These are phyloP conservation scores for Cryptococcus amylolentus DNA, from an alignment of 1,284 basidiomycete species.

Conservation along the genomic window DNA sequence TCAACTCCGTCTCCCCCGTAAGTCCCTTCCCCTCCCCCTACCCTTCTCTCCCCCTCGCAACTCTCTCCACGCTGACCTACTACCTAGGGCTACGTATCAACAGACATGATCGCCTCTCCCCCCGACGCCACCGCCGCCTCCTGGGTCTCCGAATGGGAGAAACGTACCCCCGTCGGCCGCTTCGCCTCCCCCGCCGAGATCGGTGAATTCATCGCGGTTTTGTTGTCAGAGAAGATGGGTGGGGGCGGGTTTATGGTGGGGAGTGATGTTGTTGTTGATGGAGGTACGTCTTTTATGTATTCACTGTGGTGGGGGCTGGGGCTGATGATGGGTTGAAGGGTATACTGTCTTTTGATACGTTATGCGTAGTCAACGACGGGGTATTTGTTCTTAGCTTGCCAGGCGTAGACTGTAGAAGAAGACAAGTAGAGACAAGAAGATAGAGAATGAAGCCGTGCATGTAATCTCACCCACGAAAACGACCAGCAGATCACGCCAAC, in stretches of 20 bases:
- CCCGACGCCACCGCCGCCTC: slow-evolving; percentile 20
- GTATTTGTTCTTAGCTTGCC: too few species aligned
- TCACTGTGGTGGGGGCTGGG: too few species aligned
- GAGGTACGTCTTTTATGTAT: slow-evolving; percentile 28
- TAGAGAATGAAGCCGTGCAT: too few species aligned
- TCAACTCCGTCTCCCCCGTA: slow-evolving; percentile 48
- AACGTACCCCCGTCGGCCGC: slow-evolving; percentile 38
- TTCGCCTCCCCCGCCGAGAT: slow-evolving; percentile 43
- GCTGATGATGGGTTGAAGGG: background rate
- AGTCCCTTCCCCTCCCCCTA: too few species aligned
- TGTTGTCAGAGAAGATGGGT: slow-evolving; percentile 30
- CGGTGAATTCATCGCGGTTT: slow-evolving; percentile 38
- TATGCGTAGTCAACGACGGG: too few species aligned
- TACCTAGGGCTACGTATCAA: slow-evolving; percentile 41
- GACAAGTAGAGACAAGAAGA: too few species aligned
- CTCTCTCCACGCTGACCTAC: background rate
- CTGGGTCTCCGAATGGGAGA: slow-evolving; percentile 39
- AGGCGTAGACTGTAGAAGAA: too few species aligned
- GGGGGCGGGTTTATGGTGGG: slow-evolving; percentile 45
- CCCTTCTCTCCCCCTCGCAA: background rate
- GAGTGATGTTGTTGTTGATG: slow-evolving; percentile 46
- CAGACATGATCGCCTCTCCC: slow-evolving; percentile 49
- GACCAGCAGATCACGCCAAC: too few species aligned
- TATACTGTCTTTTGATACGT: background rate
- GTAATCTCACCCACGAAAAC: too few species aligned